A percentile compares a stretch with the other conserved stretches of the same genome.
These are phyloP conservation scores for Venturiaceae sp. DNA, from an alignment of 2,329 filamentous ascomycete species.

Conservation along the genomic window DNA sequence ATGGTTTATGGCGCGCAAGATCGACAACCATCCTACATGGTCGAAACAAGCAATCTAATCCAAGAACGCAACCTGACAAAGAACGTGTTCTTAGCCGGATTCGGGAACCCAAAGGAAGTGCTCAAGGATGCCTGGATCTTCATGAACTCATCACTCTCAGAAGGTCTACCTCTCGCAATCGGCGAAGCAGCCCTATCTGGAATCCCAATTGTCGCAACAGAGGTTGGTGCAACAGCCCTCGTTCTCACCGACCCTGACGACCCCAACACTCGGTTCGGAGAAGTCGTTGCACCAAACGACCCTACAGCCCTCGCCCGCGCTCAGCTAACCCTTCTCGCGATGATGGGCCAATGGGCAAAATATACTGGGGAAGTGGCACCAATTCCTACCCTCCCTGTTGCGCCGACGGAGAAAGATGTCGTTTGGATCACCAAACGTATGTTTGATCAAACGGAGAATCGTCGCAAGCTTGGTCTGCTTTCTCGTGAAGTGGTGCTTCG, in stretches of 20 bases:
- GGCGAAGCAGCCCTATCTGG: constrained; percentile 36
- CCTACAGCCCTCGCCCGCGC: not conserved
- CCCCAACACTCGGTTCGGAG: not conserved
- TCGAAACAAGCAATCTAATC: constrained; percentile 42
- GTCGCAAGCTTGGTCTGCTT: not conserved
- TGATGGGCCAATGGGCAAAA: constrained; percentile 1
- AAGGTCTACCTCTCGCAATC: constrained; percentile 35
- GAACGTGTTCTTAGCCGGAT: constrained; percentile 38
- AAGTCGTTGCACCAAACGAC: constrained; percentile 1
- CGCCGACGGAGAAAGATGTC: not conserved
- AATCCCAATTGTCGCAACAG: constrained; percentile 23
- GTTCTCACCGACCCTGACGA: constrained; percentile 3
- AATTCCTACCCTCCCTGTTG: not conserved
- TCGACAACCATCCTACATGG: constrained; percentile 45
- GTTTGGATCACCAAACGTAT: constrained; percentile 2
- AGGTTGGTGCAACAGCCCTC: not conserved
- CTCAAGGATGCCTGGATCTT: constrained; percentile 49
- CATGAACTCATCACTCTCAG: constrained; percentile 35
- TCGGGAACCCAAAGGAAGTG: constrained; percentile 43
- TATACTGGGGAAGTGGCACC: not conserved
- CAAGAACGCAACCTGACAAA: constrained; percentile 36
- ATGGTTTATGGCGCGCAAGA: constrained; percentile 51
- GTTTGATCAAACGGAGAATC: not conserved
- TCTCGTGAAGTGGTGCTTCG: not conserved
- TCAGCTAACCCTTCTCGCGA: not conserved